Percentiles rank a stretch among this genome's conserved stretches.
Conservation (phyloP, 1,284 basidiomycete genomes). For the Microbotryum silenes-acaulis region DNA sequence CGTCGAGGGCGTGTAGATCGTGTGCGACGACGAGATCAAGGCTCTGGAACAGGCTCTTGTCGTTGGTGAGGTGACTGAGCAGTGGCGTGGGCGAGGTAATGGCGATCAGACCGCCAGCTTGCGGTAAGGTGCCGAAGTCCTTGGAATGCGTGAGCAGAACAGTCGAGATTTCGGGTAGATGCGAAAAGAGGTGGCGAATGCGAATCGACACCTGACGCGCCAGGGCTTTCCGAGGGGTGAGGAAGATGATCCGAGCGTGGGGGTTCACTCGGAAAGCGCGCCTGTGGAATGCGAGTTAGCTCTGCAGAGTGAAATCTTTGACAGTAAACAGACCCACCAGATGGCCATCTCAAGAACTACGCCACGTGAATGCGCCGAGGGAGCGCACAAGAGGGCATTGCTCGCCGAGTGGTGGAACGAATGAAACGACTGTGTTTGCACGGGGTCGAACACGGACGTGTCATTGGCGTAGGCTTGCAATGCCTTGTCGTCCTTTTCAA, state of each 20-base stretch:
- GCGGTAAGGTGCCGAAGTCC: conserved; percentile 33
- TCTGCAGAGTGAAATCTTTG: neutral
- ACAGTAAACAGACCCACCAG: conserved; percentile 50
- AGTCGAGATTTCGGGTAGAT: conserved; percentile 32
- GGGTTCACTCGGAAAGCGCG: conserved; percentile 39
- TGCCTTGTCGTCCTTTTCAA: conserved; percentile 12
- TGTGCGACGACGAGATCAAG: conserved; percentile 71
- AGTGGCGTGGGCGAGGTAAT: conserved; percentile 42
- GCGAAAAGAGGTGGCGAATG: conserved; percentile 31
- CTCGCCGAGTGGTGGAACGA: conserved; percentile 60
- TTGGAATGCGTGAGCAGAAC: conserved; percentile 27
- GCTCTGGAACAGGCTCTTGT: conserved; percentile 40
- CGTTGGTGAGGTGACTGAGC: conserved; percentile 34
- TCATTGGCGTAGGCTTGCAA: conserved; percentile 14
- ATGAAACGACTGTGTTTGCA: conserved; percentile 90
- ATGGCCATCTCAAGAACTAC: conserved; percentile 57
- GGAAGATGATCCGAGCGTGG: conserved; percentile 37
- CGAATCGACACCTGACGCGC: conserved; percentile 40
- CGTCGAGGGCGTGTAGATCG: conserved; percentile 74
- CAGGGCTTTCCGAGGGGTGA: conserved; percentile 40
- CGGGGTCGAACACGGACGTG: conserved; percentile 54
- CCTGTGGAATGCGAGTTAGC: conserved; percentile 28
- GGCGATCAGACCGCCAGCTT: conserved; percentile 34
- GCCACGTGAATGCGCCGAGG: conserved; percentile 14
- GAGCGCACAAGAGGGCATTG: conserved; percentile 56